A percentile compares a stretch with the other conserved stretches of the same genome.
These are phyloP conservation scores for Hsuehochloa calcarea DNA, from an alignment of 176 grass and related monocot species.

Conservation along the genomic window DNA sequence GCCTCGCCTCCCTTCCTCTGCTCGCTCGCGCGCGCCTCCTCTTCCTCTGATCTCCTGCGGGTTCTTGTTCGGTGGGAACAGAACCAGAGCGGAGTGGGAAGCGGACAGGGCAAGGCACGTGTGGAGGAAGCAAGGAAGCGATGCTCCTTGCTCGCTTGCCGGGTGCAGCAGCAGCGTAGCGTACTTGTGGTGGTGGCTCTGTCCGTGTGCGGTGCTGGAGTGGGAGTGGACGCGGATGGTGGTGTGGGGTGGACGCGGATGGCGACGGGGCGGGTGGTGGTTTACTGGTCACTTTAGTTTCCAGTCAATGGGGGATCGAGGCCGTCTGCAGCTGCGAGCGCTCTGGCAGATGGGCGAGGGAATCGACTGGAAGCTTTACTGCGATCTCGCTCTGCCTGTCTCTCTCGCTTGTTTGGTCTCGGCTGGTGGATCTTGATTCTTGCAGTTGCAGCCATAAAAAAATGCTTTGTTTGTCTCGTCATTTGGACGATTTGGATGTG, in stretches of 20 bases:
- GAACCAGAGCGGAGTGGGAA: not conserved
- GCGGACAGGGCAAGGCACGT: conserved; percentile 34
- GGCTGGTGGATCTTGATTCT: conserved; percentile 10
- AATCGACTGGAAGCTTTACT: conserved; percentile 26
- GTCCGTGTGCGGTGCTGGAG: not conserved
- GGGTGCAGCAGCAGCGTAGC: not conserved
- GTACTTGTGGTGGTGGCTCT: not conserved
- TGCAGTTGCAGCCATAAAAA: not conserved
- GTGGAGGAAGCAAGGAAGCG: conserved; percentile 49
- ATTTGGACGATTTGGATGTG: conserved; percentile 5
- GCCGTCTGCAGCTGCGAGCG: not conserved
- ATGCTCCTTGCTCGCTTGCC: conserved; percentile 23
- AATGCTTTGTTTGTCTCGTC: not conserved
- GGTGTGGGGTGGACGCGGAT: conserved; percentile 25
- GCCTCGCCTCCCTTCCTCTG: not conserved
- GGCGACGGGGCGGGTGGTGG: conserved; percentile 45
- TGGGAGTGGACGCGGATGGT: not conserved
- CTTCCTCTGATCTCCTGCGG: not conserved
- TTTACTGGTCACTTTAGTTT: conserved; percentile 6
- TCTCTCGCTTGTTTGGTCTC: not conserved
- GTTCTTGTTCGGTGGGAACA: conserved; percentile 1
- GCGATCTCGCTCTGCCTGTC: too few relatives aligned
- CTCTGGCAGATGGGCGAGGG: not conserved
- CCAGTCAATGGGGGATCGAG: not conserved
- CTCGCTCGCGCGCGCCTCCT: not conserved